These are phyloP conservation scores for Penicillium riverlandense DNA, from an alignment of 495 filamentous ascomycete species.

Conservation along the genomic window DNA sequence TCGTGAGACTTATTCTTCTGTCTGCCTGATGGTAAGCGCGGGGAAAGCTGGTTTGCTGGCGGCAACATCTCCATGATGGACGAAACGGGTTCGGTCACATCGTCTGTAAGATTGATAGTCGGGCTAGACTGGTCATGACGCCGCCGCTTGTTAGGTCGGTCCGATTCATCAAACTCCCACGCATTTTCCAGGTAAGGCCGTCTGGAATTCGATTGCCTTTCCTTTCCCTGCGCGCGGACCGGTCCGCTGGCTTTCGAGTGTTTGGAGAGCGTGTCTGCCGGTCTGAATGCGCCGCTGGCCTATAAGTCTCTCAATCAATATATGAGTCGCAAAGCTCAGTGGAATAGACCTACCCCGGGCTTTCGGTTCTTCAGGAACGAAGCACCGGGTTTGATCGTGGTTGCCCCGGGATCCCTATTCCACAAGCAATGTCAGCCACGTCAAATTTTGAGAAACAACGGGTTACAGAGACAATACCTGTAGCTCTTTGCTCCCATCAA, in stretches of 20 bases:
- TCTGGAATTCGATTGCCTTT: neutral
- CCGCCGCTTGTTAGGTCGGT: slow-evolving; percentile 24
- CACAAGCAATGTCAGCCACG: neutral
- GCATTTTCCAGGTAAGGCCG: slow-evolving; percentile 3
- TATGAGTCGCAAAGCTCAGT: too few species aligned
- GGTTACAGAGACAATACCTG: slow-evolving; percentile 6
- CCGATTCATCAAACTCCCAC: slow-evolving; percentile 10
- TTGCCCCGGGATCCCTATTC: slow-evolving; percentile 8
- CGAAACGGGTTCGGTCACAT: slow-evolving; percentile 5
- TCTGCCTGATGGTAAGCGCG: slow-evolving; percentile 12
- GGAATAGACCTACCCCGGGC: too few species aligned
- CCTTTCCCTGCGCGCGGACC: slow-evolving; percentile 23
- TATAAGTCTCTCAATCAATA: neutral
- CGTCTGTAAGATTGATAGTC: slow-evolving; percentile 5
- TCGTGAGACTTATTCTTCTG: slow-evolving; percentile 2
- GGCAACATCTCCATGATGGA: neutral
- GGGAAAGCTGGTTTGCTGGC: slow-evolving; percentile 2
- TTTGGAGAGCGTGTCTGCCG: slow-evolving; percentile 22
- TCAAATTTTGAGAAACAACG: too few species aligned
- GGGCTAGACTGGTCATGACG: slow-evolving; percentile 14
- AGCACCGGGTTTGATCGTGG: slow-evolving; percentile 11
- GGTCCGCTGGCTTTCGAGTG: slow-evolving; percentile 31
- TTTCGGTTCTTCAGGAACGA: slow-evolving; percentile 3
- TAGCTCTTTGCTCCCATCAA: slow-evolving; percentile 10
- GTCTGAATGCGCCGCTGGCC: slow-evolving; percentile 15